Conservation (phyloP, 768 basidiomycete species). For the Boletus bicolor region DNA sequence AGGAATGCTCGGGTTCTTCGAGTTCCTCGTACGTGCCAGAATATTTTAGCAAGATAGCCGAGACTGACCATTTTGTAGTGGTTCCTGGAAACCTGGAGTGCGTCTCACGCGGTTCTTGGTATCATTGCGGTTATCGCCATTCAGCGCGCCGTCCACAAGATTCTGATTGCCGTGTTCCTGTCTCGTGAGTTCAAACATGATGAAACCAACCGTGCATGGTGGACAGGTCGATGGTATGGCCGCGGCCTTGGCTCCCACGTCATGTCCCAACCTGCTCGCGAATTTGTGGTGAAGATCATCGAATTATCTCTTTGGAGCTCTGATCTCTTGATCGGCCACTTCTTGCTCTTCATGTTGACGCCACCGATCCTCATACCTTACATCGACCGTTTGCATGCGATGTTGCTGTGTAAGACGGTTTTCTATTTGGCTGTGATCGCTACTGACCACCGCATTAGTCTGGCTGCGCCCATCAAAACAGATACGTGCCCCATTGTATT, state of each 20-base stretch:
- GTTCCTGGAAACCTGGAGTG: conserved; percentile 92
- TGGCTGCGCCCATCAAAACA: conserved; percentile 95
- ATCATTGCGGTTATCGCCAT: conserved; percentile 89
- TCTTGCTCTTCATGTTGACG: conserved; percentile 88
- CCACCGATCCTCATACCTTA: conserved; percentile 88
- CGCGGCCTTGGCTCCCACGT: conserved; percentile 86
- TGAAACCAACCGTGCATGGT: conserved; percentile 98
- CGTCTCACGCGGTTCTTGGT: conserved; percentile 90
- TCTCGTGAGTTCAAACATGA: conserved; percentile 99
- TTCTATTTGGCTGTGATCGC: conserved; percentile 5
- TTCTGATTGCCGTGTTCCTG: conserved; percentile 89
- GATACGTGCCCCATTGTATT: conserved; percentile 89
- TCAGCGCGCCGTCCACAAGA: conserved; percentile 90
- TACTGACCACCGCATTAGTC: conserved; percentile 47
- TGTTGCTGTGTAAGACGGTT: conserved; percentile 64
- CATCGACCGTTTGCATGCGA: conserved; percentile 88
- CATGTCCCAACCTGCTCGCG: conserved; percentile 97
- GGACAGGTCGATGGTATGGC: conserved; percentile 98
- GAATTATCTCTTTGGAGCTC: conserved; percentile 95
- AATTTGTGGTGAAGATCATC: conserved; percentile 97
- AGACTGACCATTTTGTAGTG: conserved; percentile 52
- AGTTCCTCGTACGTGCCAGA: conserved; percentile 73
- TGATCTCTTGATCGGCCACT: conserved; percentile 83
- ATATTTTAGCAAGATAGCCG: background rate
- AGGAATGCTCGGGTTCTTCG: conserved; percentile 92